phyloP scores from a whole-genome alignment of 164 flowering plant species.

The Chimonanthus praecox region DNA sequence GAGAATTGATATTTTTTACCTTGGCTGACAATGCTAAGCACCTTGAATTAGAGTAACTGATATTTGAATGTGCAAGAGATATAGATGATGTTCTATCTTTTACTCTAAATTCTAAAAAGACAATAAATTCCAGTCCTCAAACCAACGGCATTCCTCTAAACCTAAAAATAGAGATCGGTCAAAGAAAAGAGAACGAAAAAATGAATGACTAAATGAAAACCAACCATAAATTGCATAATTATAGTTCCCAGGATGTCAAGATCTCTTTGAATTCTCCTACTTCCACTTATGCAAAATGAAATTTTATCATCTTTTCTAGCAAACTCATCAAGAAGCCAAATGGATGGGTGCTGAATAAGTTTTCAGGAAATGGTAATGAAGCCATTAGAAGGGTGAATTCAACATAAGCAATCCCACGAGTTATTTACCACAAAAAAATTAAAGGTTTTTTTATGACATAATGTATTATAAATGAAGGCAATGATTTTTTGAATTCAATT shows the following conservation, averaged over 20 bases:
- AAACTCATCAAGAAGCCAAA: too few species aligned
- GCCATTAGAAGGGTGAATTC: background rate
- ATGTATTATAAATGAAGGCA: background rate
- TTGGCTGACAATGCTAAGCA: background rate
- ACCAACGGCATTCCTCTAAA: background rate
- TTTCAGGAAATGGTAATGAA: background rate
- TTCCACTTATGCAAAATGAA: background rate
- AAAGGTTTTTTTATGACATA: background rate
- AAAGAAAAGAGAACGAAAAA: background rate
- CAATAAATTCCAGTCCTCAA: background rate
- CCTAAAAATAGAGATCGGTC: background rate
- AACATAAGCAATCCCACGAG: background rate
- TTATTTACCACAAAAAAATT: background rate
- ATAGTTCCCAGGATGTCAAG: too few species aligned
- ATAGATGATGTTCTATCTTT: background rate
- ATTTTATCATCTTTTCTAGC: too few species aligned
- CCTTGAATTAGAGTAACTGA: background rate
- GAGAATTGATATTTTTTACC: background rate
- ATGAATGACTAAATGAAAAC: background rate
- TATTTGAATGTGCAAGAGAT: background rate
- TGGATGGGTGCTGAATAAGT: background rate
- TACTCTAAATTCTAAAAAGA: background rate
- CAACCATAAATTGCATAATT: background rate
- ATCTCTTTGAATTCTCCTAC: background rate
- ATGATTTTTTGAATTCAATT: background rate